A percentile compares a stretch with the other conserved stretches of the same genome.
Conservation (phyloP, 202 grass and related monocot genomes). For the Zoysia matrella region DNA sequence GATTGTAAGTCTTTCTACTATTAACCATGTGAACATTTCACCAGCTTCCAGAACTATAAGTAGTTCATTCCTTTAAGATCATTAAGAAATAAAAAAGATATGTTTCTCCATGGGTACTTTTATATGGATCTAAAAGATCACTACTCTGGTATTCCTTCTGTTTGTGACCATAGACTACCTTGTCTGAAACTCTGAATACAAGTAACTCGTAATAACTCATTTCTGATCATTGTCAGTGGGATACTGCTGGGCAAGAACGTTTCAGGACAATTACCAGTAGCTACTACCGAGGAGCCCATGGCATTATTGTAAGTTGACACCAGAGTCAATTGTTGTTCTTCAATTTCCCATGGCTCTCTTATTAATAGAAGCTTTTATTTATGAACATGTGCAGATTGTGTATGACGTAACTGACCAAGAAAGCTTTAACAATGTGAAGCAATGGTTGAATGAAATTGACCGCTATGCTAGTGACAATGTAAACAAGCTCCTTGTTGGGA, state of each 20-base stretch:
- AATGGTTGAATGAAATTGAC: slow-evolving; percentile 80
- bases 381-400: slow-evolving; percentile 53
- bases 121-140: not conserved
- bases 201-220: not conserved
- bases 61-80: not conserved
- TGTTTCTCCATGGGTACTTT: not conserved
- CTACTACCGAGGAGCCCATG: slow-evolving; percentile 83
- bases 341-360: not conserved
- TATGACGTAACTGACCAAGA: slow-evolving; percentile 72
- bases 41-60: not conserved
- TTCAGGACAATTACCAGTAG: slow-evolving; percentile 89
- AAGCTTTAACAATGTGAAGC: slow-evolving; percentile 54
- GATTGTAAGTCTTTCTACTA: slow-evolving; percentile 43
- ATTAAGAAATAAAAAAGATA: not conserved
- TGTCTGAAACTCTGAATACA: not conserved
- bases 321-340: not conserved
- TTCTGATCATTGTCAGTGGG: slow-evolving; percentile 55
- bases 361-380: not conserved
- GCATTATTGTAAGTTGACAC: slow-evolving; percentile 71
- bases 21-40: not conserved
- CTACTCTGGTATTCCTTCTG: not conserved
- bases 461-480: slow-evolving; percentile 82
- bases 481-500: slow-evolving; percentile 86
- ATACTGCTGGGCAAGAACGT: slow-evolving; percentile 83
- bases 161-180: not conserved